Evolutionary conservation across 2,329 filamentous ascomycete species (phyloP), one percentile per base, ranked within the genome.

Genomic region (Aspergillus sp.): DNA sequence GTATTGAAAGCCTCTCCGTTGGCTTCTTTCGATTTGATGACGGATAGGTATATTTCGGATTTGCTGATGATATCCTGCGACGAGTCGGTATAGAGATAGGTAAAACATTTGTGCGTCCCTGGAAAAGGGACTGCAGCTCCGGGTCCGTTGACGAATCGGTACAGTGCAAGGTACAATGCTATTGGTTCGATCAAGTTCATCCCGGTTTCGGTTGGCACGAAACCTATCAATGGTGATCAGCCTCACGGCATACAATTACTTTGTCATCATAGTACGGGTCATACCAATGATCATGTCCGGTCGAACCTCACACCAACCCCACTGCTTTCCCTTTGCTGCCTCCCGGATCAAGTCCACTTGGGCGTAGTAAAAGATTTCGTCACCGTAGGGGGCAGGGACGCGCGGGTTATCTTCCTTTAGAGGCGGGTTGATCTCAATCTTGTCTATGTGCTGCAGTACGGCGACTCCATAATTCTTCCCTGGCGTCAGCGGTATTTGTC

Each of bases 351-450:
- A 55, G 50, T 73, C 72, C 19, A 66, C 63, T 56, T 74, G 70
- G n/a, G 55, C 60, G 52, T 74, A 74, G 57, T 74, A 74, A 58
- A 74, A 74, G 49, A 74, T 68, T 48, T 71, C 62, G 7, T 66
- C 66, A 1, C 66, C 67, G 43, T 65, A 66, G 0, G 69, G 69
- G 45, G 68, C 64, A 1, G 69, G 66, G 32, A 74, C 65, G n/a
- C 68, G 65, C 0, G 66, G 67, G 29, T 64, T 51, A 7, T 60
- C 59, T 56, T 73, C 71, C 29, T 60, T 60, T 39, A 72, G 52
- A 0, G 71, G 70, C 9, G 63, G 52, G 55, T 55, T 47, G 60
- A 57, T 53, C 12, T 48, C 9, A 30, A 43, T 12, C 10, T 59
- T 49, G 29, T 56, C 44, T 26, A 55, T 48, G n/a, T 60, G 47